Evolutionary conservation across 176 grass and related monocot species (phyloP).

Genomic region (Triticum monococcum): DNA sequence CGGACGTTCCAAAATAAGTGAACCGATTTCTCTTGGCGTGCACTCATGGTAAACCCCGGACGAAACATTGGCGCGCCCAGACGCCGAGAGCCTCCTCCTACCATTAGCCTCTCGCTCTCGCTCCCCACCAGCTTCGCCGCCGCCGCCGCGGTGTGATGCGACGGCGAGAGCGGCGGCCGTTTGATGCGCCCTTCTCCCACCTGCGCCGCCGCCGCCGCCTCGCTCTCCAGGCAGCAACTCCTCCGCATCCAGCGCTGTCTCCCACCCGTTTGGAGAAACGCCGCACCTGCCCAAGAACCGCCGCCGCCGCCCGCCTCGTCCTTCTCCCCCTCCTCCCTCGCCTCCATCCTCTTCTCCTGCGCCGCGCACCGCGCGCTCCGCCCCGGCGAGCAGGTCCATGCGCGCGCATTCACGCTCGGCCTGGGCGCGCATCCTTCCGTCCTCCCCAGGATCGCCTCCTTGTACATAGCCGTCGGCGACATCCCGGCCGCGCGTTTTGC

Average conservation of each 20-base stretch:
- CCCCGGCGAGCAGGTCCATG: conserved; percentile 51
- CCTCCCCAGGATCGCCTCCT: conserved; percentile 42
- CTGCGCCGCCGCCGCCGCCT: not conserved
- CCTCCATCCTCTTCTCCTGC: conserved; percentile 37
- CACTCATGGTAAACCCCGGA: not conserved
- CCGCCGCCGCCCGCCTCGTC: not conserved
- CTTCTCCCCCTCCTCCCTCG: conserved; percentile 17
- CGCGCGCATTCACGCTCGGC: conserved; percentile 37
- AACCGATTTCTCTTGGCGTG: not conserved
- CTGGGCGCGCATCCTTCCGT: conserved; percentile 44
- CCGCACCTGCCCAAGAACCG: not conserved
- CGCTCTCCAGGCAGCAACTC: conserved; percentile 35
- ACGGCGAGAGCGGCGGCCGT: conserved; percentile 23
- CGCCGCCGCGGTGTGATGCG: conserved; percentile 43
- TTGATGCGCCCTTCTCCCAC: conserved; percentile 42
- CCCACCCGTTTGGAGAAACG: conserved; percentile 45
- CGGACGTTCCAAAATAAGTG: not conserved
- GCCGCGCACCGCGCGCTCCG: not conserved
- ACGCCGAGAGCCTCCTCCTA: not conserved
- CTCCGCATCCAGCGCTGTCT: conserved; percentile 53
- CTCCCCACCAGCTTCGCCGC: not conserved
- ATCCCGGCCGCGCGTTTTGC: conserved; percentile 29
- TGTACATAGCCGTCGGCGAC: conserved; percentile 37
- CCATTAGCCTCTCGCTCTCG: not conserved
- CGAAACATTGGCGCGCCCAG: not conserved